Conservation (phyloP, 2,329 filamentous ascomycete genomes). For the Beauveria pseudobassiana region DNA sequence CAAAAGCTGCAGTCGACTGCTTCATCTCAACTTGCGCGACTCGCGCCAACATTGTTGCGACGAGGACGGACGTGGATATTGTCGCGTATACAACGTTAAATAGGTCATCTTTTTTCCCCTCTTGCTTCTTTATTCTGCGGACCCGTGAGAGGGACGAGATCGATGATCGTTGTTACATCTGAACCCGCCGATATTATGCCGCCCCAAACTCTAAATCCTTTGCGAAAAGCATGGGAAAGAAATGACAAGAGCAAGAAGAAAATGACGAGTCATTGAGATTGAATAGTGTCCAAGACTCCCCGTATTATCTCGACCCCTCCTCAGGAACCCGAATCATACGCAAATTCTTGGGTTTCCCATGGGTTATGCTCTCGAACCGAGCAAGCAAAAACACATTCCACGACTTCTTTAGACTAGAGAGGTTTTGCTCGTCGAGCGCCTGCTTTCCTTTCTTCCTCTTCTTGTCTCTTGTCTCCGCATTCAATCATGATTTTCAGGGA, state of each 20-base stretch:
- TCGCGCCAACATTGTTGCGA: no score
- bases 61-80: no score
- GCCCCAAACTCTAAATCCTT: neutral
- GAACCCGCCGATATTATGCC: neutral
- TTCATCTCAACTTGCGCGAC: no score
- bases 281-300: neutral
- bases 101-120: no score
- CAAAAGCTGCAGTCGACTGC: no score
- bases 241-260: neutral
- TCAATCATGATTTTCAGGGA: neutral
- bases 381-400: no score
- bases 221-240: no score
- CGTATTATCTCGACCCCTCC: neutral
- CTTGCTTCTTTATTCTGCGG: no score
- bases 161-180: neutral
- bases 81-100: no score
- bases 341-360: no score
- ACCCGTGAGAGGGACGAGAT: neutral
- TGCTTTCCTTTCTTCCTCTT: neutral
- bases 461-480: neutral
- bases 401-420: no score
- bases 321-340: neutral
- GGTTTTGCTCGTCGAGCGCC: neutral
- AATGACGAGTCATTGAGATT: neutral
- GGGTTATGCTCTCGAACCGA: no score